A percentile compares a stretch with the other conserved stretches of the same genome.
Conservation (phyloP, 164 flowering plant genomes). For the Stephania cephalantha region DNA sequence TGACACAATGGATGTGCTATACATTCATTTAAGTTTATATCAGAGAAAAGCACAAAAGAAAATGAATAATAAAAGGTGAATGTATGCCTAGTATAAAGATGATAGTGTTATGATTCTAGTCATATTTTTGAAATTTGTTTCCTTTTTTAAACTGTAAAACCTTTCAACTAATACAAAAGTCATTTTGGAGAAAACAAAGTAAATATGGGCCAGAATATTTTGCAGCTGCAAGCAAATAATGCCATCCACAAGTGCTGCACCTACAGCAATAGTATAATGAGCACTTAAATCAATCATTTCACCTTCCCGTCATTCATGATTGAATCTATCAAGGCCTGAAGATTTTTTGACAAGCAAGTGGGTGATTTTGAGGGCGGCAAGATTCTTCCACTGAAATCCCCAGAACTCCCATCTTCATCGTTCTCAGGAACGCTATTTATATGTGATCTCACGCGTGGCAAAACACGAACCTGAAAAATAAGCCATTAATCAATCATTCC, state of each 20-base stretch:
- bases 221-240: neutral
- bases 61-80: no score
- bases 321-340: slow-evolving; percentile 10
- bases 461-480: slow-evolving; percentile 30
- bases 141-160: no score
- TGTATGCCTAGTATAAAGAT: no score
- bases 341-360: neutral
- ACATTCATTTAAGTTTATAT: no score
- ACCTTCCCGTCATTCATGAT: slow-evolving; percentile 26
- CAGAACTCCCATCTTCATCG: slow-evolving; percentile 8
- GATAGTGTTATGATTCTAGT: no score
- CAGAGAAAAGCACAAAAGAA: no score
- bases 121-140: no score
- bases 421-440: neutral
- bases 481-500: neutral
- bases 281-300: neutral
- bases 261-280: neutral
- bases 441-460: slow-evolving; percentile 20
- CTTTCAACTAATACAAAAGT: no score
- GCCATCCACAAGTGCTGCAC: neutral
- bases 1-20: no score
- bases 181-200: neutral
- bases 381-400: slow-evolving; percentile 12
- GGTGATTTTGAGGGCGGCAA: slow-evolving; percentile 16
- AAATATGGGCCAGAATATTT: neutral